phyloP scores from a whole-genome alignment of 805 yeast species.

The Candida incommunis region DNA sequence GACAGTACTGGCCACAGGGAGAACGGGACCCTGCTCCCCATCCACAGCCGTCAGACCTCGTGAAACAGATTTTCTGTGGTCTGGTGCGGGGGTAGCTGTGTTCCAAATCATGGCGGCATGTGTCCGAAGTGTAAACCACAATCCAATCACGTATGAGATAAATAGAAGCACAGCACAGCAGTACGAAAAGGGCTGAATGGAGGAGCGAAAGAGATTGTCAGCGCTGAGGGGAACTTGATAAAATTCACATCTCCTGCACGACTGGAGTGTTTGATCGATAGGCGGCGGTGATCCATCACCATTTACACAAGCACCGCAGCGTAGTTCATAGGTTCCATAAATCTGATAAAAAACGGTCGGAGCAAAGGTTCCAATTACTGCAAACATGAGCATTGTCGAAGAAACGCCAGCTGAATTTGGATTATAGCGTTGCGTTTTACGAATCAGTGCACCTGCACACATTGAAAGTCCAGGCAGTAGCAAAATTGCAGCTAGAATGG shows the following conservation, averaged over 20 bases:
- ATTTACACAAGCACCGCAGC: slow-evolving; percentile 44
- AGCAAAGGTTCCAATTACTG: slow-evolving; percentile 79
- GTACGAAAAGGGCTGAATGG: slow-evolving; percentile 72
- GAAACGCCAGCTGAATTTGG: slow-evolving; percentile 96
- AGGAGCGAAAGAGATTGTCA: slow-evolving; percentile 47
- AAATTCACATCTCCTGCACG: slow-evolving; percentile 60
- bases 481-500: slow-evolving; percentile 82
- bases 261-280: slow-evolving; percentile 1
- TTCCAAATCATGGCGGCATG: slow-evolving; percentile 97
- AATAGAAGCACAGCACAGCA: slow-evolving; percentile 71
- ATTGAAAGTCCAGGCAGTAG: slow-evolving; percentile 87
- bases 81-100: slow-evolving; percentile 35
- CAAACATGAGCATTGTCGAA: slow-evolving; percentile 86
- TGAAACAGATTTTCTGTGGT: slow-evolving; percentile 2
- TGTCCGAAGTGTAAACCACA: slow-evolving; percentile 85
- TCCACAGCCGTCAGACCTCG: not conserved
- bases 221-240: slow-evolving; percentile 55
- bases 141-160: slow-evolving; percentile 73
- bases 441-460: slow-evolving; percentile 91
- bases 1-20: slow-evolving; percentile 1
- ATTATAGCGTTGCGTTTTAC: slow-evolving; percentile 90
- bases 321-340: slow-evolving; percentile 72
- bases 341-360: slow-evolving; percentile 85
- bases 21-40: not conserved
- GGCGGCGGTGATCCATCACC: not conserved